Conservation (phyloP, 2,329 filamentous ascomycete species). For the Cytospora chrysosperma region DNA sequence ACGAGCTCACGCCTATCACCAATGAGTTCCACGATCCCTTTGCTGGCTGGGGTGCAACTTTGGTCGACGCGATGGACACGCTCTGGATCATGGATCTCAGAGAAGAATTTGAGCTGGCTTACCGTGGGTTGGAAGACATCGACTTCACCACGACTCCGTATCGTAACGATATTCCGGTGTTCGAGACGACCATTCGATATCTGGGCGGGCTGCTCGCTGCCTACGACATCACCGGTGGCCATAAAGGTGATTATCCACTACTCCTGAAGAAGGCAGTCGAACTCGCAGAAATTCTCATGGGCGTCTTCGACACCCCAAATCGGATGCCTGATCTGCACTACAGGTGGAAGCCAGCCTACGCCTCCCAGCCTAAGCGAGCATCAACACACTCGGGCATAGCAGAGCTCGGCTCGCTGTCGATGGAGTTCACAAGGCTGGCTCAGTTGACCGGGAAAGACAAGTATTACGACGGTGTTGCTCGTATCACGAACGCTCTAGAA, state of each 20-base stretch:
- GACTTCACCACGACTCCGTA: constrained; percentile 74
- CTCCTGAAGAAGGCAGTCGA: constrained; percentile 77
- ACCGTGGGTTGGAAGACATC: constrained; percentile 66
- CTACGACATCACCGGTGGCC: constrained; percentile 76
- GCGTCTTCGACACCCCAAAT: constrained; percentile 88
- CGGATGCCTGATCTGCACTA: constrained; percentile 86
- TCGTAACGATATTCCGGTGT: constrained; percentile 74
- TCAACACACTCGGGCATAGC: constrained; percentile 55
- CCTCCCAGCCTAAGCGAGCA: constrained; percentile 64
- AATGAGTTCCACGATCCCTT: constrained; percentile 74
- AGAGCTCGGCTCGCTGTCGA: constrained; percentile 76
- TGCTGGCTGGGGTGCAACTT: constrained; percentile 84
- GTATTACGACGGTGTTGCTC: constrained; percentile 87
- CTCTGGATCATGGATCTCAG: constrained; percentile 83
- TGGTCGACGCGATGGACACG: constrained; percentile 81
- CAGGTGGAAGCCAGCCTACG: constrained; percentile 67
- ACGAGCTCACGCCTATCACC: constrained; percentile 76
- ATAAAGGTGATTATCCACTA: constrained; percentile 55
- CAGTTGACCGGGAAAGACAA: constrained; percentile 75
- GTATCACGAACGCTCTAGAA: constrained; percentile 78
- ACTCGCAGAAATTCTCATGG: constrained; percentile 77
- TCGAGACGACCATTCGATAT: constrained; percentile 90
- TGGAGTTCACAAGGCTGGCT: constrained; percentile 88
- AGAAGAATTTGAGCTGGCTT: constrained; percentile 77
- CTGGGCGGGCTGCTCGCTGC: constrained; percentile 82